Conservation (phyloP, 495 filamentous ascomycete species). For the Collariella sp. region DNA sequence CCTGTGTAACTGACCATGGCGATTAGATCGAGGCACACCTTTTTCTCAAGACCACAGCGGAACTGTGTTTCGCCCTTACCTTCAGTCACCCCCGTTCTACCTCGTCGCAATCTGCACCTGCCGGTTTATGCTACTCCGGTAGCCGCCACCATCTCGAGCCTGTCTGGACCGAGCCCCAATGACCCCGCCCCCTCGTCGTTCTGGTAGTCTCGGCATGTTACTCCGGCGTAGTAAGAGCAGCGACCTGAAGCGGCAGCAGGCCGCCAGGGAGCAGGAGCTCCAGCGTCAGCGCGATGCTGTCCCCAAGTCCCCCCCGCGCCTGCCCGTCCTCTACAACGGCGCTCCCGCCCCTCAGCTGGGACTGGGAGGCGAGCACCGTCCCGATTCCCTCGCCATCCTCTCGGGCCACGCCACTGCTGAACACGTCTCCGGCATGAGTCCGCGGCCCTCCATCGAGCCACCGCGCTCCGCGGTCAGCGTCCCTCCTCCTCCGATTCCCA, state of each 20-base stretch:
- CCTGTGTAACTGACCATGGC: no score
- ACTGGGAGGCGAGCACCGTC: constrained; percentile 57
- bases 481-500: constrained; percentile 46
- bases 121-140: constrained; percentile 16
- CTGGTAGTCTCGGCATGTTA: constrained; percentile 55
- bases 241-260: constrained; percentile 58
- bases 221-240: constrained; percentile 76
- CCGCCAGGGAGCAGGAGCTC: constrained; percentile 52
- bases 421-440: constrained; percentile 31
- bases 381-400: constrained; percentile 57
- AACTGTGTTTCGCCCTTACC: constrained; percentile 16
- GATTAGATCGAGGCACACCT: no score
- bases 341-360: constrained; percentile 51
- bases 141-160: constrained; percentile 18
- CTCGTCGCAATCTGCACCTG: neutral
- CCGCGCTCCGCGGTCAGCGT: constrained; percentile 26
- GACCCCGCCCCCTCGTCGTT: constrained; percentile 41
- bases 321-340: constrained; percentile 65
- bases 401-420: constrained; percentile 46
- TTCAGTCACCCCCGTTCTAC: no score
- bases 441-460: constrained; percentile 40
- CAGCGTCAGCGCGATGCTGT: constrained; percentile 59
- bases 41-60: constrained; percentile 1
- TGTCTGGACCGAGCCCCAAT: constrained; percentile 31
- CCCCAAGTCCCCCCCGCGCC: constrained; percentile 63